These are phyloP conservation scores for Naegleria lovaniensis DNA, from an alignment of 208 protist species.

Conservation along the genomic window DNA sequence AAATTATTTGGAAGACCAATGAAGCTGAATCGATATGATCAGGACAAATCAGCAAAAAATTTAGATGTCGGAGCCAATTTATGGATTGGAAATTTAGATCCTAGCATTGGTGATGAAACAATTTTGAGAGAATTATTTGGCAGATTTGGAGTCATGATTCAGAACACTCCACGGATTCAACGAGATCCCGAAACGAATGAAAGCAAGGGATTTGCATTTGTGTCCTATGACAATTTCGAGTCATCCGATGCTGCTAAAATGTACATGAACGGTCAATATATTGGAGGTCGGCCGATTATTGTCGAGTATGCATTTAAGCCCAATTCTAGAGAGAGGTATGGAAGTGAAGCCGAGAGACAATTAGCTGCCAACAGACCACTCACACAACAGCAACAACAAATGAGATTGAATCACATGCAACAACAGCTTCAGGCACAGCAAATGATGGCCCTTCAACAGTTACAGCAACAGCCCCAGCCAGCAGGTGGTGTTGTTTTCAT, in stretches of 20 bases:
- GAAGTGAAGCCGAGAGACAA: constrained; percentile 41
- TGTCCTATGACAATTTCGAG: constrained; percentile 79
- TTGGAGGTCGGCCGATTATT: constrained; percentile 65
- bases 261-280: constrained; percentile 68
- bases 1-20: constrained; percentile 79
- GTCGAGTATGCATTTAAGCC: constrained; percentile 80
- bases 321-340: constrained; percentile 71
- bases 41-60: constrained; percentile 34
- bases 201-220: constrained; percentile 75
- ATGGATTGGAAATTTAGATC: constrained; percentile 80
- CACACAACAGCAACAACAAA: background rate
- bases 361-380: constrained; percentile 31
- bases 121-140: constrained; percentile 73
- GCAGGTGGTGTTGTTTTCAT: background rate
- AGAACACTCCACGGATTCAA: constrained; percentile 62
- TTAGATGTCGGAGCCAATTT: constrained; percentile 82
- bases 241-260: constrained; percentile 68
- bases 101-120: constrained; percentile 67
- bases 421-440: background rate
- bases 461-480: background rate
- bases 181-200: constrained; percentile 59
- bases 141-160: constrained; percentile 66
- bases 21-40: constrained; percentile 55
- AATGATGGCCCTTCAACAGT: background rate
- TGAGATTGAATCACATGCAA: background rate